These are phyloP conservation scores for Juglanconis oblonga DNA, from an alignment of 2,329 filamentous ascomycete genomes.

Conservation along the genomic window DNA sequence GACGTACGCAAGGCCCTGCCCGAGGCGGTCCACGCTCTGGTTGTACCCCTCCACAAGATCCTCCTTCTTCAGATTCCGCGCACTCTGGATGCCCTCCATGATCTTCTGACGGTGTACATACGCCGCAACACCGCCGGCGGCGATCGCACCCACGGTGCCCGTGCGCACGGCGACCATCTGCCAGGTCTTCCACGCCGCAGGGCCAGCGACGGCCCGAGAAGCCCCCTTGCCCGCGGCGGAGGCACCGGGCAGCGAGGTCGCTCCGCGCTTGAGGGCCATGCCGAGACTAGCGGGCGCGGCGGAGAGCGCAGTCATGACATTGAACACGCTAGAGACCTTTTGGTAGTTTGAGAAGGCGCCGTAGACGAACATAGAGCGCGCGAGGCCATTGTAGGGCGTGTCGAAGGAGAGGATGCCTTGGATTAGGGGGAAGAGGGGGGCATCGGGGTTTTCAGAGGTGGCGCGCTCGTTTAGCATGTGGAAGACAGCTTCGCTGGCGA, in stretches of 20 bases:
- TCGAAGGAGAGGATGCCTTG: conserved; percentile 81
- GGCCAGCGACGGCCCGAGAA: conserved; percentile 24
- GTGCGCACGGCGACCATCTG: conserved; percentile 72
- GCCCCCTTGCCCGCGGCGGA: conserved; percentile 15
- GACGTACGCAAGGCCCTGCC: conserved; percentile 54
- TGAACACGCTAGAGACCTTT: conserved; percentile 55
- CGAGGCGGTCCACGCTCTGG: conserved; percentile 45
- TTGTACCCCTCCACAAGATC: conserved; percentile 47
- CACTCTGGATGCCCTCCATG: conserved; percentile 41
- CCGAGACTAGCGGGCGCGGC: conserved; percentile 45
- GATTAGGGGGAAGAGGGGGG: conserved; percentile 70
- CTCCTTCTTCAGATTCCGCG: conserved; percentile 46
- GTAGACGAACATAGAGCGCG: conserved; percentile 58
- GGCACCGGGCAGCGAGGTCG: conserved; percentile 19
- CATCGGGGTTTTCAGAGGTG: conserved; percentile 25
- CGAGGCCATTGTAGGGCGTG: conserved; percentile 73
- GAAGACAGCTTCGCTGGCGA: conserved; percentile 78
- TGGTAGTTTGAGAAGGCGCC: conserved; percentile 59
- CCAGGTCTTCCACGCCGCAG: conserved; percentile 50
- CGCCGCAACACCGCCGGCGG: conserved; percentile 75
- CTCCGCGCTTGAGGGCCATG: conserved; percentile 34
- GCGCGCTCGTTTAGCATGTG: conserved; percentile 63
- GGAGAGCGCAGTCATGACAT: conserved; percentile 53
- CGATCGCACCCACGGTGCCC: conserved; percentile 76
- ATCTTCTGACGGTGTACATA: conserved; percentile 76